Percentiles rank a stretch among this genome's conserved stretches.
Evolutionary conservation across 2,329 filamentous ascomycete genomes (phyloP).

Genomic region (Cladosporium phlei): DNA sequence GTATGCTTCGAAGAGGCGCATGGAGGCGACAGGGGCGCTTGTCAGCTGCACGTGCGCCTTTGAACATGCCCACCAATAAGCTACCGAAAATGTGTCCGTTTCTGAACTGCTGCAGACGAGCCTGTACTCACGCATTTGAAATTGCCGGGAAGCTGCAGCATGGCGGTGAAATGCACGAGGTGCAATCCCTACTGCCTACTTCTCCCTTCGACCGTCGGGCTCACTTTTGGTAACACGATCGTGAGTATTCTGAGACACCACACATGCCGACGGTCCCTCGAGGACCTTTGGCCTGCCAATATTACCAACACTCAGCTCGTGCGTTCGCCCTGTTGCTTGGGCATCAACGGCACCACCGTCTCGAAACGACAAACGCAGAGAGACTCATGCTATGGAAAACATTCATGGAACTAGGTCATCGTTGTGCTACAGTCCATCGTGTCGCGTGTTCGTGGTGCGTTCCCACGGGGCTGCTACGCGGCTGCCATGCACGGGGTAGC

Average conservation of each 20-base stretch:
- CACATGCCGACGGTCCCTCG: no score
- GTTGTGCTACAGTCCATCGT: neutral
- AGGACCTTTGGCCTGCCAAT: no score
- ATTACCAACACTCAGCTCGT: no score
- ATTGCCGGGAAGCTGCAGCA: neutral
- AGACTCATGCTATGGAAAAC: no score
- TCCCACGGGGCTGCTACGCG: neutral
- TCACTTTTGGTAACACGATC: constrained; percentile 3
- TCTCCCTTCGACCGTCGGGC: neutral
- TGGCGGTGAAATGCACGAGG: neutral
- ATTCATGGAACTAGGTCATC: no score
- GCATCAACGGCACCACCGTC: neutral
- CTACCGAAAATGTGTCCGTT: neutral
- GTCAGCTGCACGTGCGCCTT: neutral
- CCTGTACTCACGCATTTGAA: neutral
- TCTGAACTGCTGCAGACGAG: neutral
- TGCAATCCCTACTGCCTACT: neutral
- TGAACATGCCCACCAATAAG: no score
- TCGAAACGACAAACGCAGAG: neutral
- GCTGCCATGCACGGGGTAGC: neutral
- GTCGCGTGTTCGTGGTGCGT: neutral
- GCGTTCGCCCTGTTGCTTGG: neutral
- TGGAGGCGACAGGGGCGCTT: no score
- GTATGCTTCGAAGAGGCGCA: neutral
- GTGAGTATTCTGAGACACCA: neutral